Evolutionary conservation across 306 rosid genomes (phyloP), one percentile per base, ranked within the genome.

Genomic region (Quillaja saponaria): DNA sequence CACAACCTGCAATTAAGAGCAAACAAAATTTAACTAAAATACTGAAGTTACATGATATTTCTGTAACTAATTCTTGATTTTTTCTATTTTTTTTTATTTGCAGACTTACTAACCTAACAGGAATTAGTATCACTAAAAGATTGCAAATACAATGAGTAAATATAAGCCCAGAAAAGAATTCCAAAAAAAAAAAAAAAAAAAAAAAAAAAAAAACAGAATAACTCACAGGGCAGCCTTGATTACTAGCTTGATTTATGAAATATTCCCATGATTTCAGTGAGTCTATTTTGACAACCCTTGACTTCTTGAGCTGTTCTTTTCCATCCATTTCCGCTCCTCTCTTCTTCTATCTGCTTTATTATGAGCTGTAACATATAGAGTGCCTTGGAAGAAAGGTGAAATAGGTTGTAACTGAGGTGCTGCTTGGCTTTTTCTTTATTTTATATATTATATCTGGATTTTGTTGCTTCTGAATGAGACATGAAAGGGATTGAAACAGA

Each of bases 221-320:
- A 70, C 86, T 77, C 49, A 77, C 82, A 21, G 78, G 78, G 67
- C 15, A 62, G 40, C 67, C 71, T 57, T 69, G 61, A 20, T 51
- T 66, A 61, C 40, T 64, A 49, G 82, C 75, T 61, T 66, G 53
- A 50, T 72, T 61, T 61, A 77, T 77, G 45, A 45, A 20, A 62
- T 56, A 20, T 20, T 81, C 78, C 85, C 85, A 81, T 65, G 77
- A 65, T 61, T 73, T 53, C 50, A 12, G 16, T 21, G 85, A 73
- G 25, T 54, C 71, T 49, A 81, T 67, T 73, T 73, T 81, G 77
- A 81, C 66, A 68, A 76, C 80, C 60, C 71, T 81, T 12, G 82
- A 65, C 55, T 66, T 77, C 53, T 73, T 78, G 16, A 41, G 53
- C 25, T 76, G 11, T 62, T 72, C 6, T 52, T 64, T 67, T 15